Percentiles rank a stretch among this genome's conserved stretches.
Evolutionary conservation across 2,329 filamentous ascomycete species (phyloP).

Genomic region (Trichoderma sp.): DNA sequence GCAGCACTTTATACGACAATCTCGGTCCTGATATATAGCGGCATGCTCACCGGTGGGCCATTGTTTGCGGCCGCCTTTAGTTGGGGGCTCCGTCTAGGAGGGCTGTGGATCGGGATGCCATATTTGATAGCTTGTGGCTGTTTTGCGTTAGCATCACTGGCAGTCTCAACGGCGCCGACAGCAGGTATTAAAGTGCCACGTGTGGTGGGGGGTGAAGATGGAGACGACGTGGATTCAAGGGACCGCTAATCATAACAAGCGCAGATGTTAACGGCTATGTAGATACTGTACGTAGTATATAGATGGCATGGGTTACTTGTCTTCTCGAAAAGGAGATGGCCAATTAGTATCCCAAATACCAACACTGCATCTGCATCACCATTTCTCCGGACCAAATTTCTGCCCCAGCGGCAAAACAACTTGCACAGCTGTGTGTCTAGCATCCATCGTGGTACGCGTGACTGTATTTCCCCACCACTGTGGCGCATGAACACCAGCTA

Average conservation of each 20-base stretch:
- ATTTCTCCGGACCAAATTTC: background rate
- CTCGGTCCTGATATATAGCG: background rate
- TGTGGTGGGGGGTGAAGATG: background rate
- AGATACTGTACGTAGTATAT: no score
- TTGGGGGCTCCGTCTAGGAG: background rate
- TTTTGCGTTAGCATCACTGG: background rate
- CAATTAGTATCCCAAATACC: background rate
- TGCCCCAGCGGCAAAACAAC: background rate
- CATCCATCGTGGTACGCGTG: background rate
- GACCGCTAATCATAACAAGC: background rate
- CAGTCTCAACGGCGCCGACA: background rate
- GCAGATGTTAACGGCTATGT: background rate
- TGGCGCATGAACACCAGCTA: background rate
- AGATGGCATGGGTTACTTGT: background rate
- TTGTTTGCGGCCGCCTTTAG: background rate
- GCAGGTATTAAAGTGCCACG: background rate
- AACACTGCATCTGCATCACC: background rate
- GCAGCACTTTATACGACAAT: background rate
- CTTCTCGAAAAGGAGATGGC: background rate
- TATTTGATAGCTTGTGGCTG: background rate
- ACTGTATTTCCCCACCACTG: background rate
- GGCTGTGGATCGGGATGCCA: background rate
- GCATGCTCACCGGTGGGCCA: background rate
- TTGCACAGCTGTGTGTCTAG: background rate
- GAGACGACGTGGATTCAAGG: background rate